A percentile compares a stretch with the other conserved stretches of the same genome.
These are phyloP conservation scores for Cytospora piceae DNA, from an alignment of 2,329 filamentous ascomycete species.

Conservation along the genomic window DNA sequence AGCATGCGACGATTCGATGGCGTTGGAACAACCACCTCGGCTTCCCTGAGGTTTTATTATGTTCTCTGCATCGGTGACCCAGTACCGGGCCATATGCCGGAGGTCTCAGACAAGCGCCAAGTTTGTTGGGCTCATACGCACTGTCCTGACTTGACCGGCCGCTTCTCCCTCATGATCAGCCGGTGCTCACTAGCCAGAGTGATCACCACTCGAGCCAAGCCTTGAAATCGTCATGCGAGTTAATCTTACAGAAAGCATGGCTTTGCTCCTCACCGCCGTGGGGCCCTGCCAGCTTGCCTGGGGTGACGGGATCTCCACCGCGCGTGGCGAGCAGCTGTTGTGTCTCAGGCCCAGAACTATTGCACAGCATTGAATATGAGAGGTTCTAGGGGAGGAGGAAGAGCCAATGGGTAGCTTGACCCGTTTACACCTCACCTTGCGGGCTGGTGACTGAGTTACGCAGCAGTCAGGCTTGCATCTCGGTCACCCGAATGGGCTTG, in stretches of 20 bases:
- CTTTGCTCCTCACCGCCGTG: slow-evolving; percentile 3
- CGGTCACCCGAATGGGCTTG: slow-evolving; percentile 5
- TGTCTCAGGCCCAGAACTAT: not conserved
- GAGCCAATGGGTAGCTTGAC: not conserved
- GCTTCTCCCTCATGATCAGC: not conserved
- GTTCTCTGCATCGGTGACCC: not conserved
- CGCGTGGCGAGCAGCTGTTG: not conserved
- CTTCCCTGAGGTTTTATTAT: not conserved
- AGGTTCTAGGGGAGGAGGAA: not conserved
- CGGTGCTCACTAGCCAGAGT: slow-evolving; percentile 2
- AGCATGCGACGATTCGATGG: not conserved
- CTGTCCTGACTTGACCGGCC: not conserved
- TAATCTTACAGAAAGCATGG: not conserved
- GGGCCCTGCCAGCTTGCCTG: not conserved
- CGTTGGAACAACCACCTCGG: not conserved
- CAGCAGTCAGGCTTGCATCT: slow-evolving; percentile 14
- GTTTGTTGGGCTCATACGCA: not conserved
- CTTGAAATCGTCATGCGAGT: not conserved
- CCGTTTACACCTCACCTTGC: not conserved
- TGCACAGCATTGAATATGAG: slow-evolving; percentile 2
- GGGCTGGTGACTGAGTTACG: slow-evolving; percentile 9
- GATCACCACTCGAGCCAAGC: not conserved
- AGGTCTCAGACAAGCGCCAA: not conserved
- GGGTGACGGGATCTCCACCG: not conserved
- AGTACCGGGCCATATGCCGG: not conserved